Percentiles rank a stretch among this genome's conserved stretches.
phyloP scores from a whole-genome alignment of 306 rosid genomes.

The Prinsepia uniflora region DNA sequence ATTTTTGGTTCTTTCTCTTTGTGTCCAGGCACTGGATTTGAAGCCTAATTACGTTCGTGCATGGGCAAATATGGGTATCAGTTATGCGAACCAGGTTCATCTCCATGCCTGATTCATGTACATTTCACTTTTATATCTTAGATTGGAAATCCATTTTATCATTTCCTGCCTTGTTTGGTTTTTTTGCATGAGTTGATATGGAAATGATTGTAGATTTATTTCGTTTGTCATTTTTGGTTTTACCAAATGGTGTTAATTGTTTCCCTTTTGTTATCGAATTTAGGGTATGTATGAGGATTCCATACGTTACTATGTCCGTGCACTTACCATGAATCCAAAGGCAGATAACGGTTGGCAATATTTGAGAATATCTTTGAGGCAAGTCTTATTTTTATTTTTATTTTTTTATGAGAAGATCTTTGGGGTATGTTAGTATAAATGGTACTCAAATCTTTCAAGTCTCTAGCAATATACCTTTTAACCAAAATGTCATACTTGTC shows the following conservation, averaged over 20 bases:
- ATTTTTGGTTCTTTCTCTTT: slow-evolving; percentile 6
- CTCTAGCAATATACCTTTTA: background rate
- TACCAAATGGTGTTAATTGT: background rate
- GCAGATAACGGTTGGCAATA: slow-evolving; percentile 98
- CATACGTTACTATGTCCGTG: slow-evolving; percentile 85
- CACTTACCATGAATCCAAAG: slow-evolving; percentile 96
- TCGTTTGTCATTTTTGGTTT: background rate
- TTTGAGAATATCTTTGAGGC: slow-evolving; percentile 93
- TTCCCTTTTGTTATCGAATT: slow-evolving; percentile 1
- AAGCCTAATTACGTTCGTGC: slow-evolving; percentile 99
- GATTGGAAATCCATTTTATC: slow-evolving; percentile 1
- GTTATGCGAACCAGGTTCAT: slow-evolving; percentile 93
- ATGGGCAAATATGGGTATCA: slow-evolving; percentile 99
- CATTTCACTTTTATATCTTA: slow-evolving; percentile 7
- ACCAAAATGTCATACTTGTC: slow-evolving; percentile 2
- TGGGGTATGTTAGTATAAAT: slow-evolving; percentile 51
- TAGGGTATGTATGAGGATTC: slow-evolving; percentile 95
- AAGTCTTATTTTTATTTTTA: background rate
- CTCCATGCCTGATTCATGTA: slow-evolving; percentile 13
- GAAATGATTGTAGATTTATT: background rate
- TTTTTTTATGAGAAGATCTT: slow-evolving; percentile 56
- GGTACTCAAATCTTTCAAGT: background rate
- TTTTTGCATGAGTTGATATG: background rate
- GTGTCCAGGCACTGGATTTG: slow-evolving; percentile 82
- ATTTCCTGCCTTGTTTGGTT: slow-evolving; percentile 5